Evolutionary conservation across 129 eudicot species (phyloP).

Genomic region (Artemisia annua): DNA sequence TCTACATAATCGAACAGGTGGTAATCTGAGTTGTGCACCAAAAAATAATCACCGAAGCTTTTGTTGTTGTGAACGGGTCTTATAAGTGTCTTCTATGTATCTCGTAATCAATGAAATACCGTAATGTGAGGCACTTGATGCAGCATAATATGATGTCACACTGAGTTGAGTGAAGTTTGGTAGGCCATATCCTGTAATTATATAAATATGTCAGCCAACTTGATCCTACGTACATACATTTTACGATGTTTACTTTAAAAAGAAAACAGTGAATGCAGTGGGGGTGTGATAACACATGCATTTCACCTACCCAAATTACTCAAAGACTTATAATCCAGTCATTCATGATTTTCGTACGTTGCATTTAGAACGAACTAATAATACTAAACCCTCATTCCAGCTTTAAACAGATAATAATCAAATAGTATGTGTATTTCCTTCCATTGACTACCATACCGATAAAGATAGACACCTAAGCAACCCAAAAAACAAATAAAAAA

Average conservation of each 20-base stretch:
- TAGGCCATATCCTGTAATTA: conserved; percentile 67
- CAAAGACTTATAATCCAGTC: background rate
- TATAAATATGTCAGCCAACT: background rate
- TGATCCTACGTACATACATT: conserved; percentile 2
- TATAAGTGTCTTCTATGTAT: conserved; percentile 65
- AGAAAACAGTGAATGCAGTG: background rate
- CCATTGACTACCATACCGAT: too few species aligned
- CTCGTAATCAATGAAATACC: conserved; percentile 77
- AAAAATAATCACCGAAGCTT: conserved; percentile 44
- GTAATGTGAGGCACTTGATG: conserved; percentile 86
- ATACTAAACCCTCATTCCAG: background rate
- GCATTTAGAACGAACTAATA: background rate
- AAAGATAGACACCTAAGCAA: background rate
- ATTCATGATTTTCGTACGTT: conserved; percentile 1
- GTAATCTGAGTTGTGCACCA: conserved; percentile 23
- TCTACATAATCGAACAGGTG: conserved; percentile 8
- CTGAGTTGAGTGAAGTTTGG: conserved; percentile 78
- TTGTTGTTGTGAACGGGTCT: conserved; percentile 44
- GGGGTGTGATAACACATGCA: background rate
- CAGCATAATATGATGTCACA: conserved; percentile 78
- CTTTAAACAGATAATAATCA: too few species aligned
- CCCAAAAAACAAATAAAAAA: too few species aligned
- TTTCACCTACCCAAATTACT: background rate
- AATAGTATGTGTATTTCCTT: background rate
- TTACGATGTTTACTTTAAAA: background rate